Evolutionary conservation across 225 moss, liverwort and hornwort species (phyloP), one percentile per base, ranked within the genome.

Genomic region (Climacium dendroides): DNA sequence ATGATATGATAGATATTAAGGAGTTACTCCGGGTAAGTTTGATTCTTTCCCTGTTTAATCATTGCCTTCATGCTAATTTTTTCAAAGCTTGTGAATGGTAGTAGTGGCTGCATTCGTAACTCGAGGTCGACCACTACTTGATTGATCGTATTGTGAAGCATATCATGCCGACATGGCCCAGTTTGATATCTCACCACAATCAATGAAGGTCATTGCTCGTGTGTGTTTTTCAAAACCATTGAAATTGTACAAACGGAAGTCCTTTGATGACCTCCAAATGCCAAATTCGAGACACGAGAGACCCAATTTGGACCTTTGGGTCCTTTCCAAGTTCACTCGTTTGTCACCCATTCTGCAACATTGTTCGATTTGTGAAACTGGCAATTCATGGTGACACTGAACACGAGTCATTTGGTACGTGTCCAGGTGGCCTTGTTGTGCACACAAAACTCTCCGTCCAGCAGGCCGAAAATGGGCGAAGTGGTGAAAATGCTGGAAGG

Each of bases 401-500:
- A n/a, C 50, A 30, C 11, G 4, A 34, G 14, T 64, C 9, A 32
- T 75, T 43, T 62, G 86, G 72, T 41, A 5, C n/a, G n/a, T 59
- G 7, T 48, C 15, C 94, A 98, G 94, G 96, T 98, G 63, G 98
- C 96, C 18, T 89, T 98, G 3, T 64, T 98, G 4, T 98, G 98
- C 80, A 96, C 98, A 1, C 96, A 98, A 90, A 92, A 91, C 58
- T 92, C 94, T 80, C 94, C 98, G 3, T 67, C 89, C 41, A 83
- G 57, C 41, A 89, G 98, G 79, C 98, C 98, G 1, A 98, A 96
- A 78, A 98, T 98, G 98, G 93, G 94, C 17, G 98, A 98, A 53
- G 98, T 98, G 53, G 96, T 96, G 41, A 90, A 90, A 14, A 98
- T 98, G 98, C 85, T 98, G 79, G 98, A 98, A 87, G 98, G 98